Conservation (phyloP, 1,284 basidiomycete genomes). For the Papiliotrema flavescens region DNA sequence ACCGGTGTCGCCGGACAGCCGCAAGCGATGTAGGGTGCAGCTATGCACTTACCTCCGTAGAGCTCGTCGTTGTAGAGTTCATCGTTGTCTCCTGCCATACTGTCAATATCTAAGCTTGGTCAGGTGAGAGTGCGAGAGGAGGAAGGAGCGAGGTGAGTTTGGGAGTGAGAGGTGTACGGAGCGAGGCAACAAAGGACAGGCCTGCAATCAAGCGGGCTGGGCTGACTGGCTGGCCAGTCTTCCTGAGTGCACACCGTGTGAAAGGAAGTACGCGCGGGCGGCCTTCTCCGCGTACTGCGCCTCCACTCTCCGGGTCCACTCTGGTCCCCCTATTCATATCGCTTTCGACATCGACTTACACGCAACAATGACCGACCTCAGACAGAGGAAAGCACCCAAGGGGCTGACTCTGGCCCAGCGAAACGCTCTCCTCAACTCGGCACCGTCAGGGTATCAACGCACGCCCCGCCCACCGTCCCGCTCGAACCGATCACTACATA, state of each 20-base stretch:
- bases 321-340: too few species aligned
- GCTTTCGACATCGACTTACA: too few species aligned
- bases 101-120: conserved; percentile 1
- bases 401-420: not conserved
- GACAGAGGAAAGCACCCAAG: not conserved
- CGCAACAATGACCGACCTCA: not conserved
- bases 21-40: too few species aligned
- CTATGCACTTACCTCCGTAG: conserved; percentile 42
- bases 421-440: not conserved
- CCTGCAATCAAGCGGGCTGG: too few species aligned
- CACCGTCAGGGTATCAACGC: conserved; percentile 6
- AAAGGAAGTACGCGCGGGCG: too few species aligned
- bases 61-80: conserved; percentile 41
- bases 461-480: conserved; percentile 12
- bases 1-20: too few species aligned
- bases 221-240: not conserved
- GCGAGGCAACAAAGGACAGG: too few species aligned
- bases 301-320: not conserved
- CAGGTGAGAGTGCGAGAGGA: not conserved
- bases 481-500: conserved; percentile 29
- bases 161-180: not conserved
- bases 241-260: conserved; percentile 4
- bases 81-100: conserved; percentile 42
- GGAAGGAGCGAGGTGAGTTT: not conserved
- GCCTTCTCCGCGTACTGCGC: too few species aligned